Conservation (phyloP, 2,329 filamentous ascomycete genomes). For the Xylariales sp. region DNA sequence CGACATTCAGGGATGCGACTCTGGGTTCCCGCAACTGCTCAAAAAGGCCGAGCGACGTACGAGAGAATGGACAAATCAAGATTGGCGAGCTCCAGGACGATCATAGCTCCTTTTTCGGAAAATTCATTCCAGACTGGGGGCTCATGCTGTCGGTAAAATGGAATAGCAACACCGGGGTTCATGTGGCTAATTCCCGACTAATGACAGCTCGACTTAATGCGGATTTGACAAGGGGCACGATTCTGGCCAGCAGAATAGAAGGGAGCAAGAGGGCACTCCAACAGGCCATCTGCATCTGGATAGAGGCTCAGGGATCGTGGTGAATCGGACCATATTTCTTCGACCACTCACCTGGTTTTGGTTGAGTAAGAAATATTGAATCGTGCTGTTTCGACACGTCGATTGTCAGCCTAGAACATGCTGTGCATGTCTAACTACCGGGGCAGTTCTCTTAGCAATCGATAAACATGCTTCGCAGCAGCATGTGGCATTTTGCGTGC, state of each 20-base stretch:
- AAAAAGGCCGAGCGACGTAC: conserved; percentile 27
- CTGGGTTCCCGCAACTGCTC: conserved; percentile 22
- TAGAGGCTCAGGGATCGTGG: conserved; percentile 1
- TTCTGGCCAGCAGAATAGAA: conserved; percentile 18
- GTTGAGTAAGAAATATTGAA: conserved; percentile 27
- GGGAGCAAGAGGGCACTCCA: conserved; percentile 1
- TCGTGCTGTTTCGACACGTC: conserved; percentile 12
- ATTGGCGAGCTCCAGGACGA: conserved; percentile 26
- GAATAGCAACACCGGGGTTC: conserved; percentile 39
- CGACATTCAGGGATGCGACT: conserved; percentile 28
- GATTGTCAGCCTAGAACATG: conserved; percentile 25
- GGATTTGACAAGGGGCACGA: conserved; percentile 24
- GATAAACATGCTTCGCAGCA: not conserved
- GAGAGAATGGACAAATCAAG: conserved; percentile 25
- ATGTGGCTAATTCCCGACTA: conserved; percentile 39
- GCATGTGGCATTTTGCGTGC: conserved; percentile 14
- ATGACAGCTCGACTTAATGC: conserved; percentile 39
- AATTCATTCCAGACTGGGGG: conserved; percentile 36
- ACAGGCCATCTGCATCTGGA: conserved; percentile 7
- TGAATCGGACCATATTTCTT: conserved; percentile 8
- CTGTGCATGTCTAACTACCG: conserved; percentile 19
- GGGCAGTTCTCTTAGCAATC: conserved; percentile 12
- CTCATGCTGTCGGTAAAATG: conserved; percentile 43
- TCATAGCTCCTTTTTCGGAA: conserved; percentile 38
- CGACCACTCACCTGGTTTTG: conserved; percentile 10